These are phyloP conservation scores for Abortiporus biennis DNA, from an alignment of 1,284 basidiomycete species.

Conservation along the genomic window DNA sequence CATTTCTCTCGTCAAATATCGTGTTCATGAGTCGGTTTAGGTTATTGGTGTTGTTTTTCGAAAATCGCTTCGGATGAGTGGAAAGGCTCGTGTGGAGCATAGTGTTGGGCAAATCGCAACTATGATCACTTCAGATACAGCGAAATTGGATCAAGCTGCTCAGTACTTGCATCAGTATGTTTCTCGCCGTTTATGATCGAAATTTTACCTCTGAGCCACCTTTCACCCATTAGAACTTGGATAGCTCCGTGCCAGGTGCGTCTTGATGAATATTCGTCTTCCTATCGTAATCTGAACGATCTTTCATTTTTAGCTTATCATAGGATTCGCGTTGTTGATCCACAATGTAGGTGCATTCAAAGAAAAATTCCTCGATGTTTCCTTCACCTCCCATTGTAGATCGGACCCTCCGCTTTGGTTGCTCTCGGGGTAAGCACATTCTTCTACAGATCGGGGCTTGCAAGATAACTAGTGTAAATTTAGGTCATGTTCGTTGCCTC, in stretches of 20 bases:
- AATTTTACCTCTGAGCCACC: constrained; percentile 8
- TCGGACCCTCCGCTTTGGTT: constrained; percentile 66
- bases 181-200: neutral
- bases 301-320: constrained; percentile 37
- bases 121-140: constrained; percentile 60
- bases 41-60: constrained; percentile 67
- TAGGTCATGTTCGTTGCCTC: constrained; percentile 52
- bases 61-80: constrained; percentile 65
- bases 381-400: constrained; percentile 26
- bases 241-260: constrained; percentile 47
- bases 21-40: constrained; percentile 22
- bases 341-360: constrained; percentile 38
- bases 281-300: neutral
- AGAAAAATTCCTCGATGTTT: neutral
- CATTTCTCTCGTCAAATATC: constrained; percentile 9
- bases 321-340: constrained; percentile 62
- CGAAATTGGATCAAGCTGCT: constrained; percentile 42
- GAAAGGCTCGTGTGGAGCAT: constrained; percentile 53
- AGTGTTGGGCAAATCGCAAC: constrained; percentile 66
- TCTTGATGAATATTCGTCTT: neutral
- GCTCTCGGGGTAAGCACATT: constrained; percentile 50
- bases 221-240: constrained; percentile 37
- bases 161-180: constrained; percentile 47
- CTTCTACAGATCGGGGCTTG: neutral
- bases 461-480: neutral